Conservation (phyloP, 2,329 filamentous ascomycete genomes). For the Hymenoscyphus albidus region DNA sequence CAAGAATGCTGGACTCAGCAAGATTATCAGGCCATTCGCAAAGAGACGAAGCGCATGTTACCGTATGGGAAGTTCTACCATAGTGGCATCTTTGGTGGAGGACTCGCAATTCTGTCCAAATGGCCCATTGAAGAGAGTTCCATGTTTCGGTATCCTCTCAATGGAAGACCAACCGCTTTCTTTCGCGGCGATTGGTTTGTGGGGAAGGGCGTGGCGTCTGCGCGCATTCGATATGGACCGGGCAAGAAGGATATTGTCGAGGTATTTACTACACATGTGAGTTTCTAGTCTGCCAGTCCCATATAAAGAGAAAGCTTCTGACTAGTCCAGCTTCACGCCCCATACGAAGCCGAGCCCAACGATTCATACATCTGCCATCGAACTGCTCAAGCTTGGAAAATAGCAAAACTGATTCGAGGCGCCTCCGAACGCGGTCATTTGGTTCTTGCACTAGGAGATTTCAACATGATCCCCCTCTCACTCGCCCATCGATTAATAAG, state of each 20-base stretch:
- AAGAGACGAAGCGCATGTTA: slow-evolving; percentile 67
- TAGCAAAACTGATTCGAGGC: slow-evolving; percentile 80
- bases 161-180: slow-evolving; percentile 89
- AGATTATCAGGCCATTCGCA: slow-evolving; percentile 76
- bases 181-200: slow-evolving; percentile 96
- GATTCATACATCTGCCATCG: slow-evolving; percentile 90
- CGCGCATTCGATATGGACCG: slow-evolving; percentile 69
- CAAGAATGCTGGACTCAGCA: slow-evolving; percentile 92
- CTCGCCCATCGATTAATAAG: slow-evolving; percentile 81
- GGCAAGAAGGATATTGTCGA: slow-evolving; percentile 66
- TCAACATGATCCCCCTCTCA: slow-evolving; percentile 91
- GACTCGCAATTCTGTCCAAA: slow-evolving; percentile 81
- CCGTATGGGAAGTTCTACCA: slow-evolving; percentile 93
- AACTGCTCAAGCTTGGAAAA: slow-evolving; percentile 90
- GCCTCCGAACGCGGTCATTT: slow-evolving; percentile 78
- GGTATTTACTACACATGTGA: slow-evolving; percentile 87
- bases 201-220: slow-evolving; percentile 87
- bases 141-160: slow-evolving; percentile 86
- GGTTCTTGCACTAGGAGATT: slow-evolving; percentile 84
- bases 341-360: slow-evolving; percentile 74
- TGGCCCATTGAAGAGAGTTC: slow-evolving; percentile 90
- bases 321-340: slow-evolving; percentile 67
- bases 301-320: slow-evolving; percentile 29
- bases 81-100: slow-evolving; percentile 83
- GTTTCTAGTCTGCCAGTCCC: slow-evolving; percentile 24